Evolutionary conservation across 495 filamentous ascomycete species (phyloP), one percentile per base, ranked within the genome.

Genomic region (Aspergillus hancockii): DNA sequence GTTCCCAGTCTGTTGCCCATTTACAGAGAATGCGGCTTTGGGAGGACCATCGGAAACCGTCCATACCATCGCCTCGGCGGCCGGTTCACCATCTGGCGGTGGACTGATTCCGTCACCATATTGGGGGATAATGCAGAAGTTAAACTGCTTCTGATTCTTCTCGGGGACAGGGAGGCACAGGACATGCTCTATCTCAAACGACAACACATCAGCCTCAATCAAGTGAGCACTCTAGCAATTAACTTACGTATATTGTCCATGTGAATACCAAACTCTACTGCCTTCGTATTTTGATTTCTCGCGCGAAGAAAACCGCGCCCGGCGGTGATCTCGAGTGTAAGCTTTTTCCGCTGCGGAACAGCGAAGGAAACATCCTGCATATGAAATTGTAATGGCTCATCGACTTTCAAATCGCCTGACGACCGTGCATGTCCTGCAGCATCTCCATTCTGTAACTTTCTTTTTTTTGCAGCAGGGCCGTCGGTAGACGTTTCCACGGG

Each of bases 321-420:
- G 76, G 73, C 71, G 18, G 71, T 72, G 23, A 98, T 78, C 73
- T 90, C 88, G 30, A 98, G 75, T 43, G 83, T 89, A 65, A 93
- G 86, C 78, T 98, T 98, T 78, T 97, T 98, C 60, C 94, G 81
- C 75, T 90, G 88, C 16, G 94, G 94, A n/a, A 90, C 81, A 4
- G 85, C 80, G 36, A 92, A 82, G 0, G 89, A 91, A 13, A 93
- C 81, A 59, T 93, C 88, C 59, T 85, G 82, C 46, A 91, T 79
- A 58, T 87, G 85, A 60, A 75, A 79, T 55, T 71, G 70, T 55
- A 74, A 57, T 32, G 70, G 60, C 43, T 62, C 59, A 60, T 76
- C 66, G 68, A 72, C 69, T 68, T 79, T 68, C 63, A 80, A 25
- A 69, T 79, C 61, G 73, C 65, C 66, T 68, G 75, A 63, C 63